Conservation (phyloP, 1,284 basidiomycete species). For the Lentinula novae-zelandiae region DNA sequence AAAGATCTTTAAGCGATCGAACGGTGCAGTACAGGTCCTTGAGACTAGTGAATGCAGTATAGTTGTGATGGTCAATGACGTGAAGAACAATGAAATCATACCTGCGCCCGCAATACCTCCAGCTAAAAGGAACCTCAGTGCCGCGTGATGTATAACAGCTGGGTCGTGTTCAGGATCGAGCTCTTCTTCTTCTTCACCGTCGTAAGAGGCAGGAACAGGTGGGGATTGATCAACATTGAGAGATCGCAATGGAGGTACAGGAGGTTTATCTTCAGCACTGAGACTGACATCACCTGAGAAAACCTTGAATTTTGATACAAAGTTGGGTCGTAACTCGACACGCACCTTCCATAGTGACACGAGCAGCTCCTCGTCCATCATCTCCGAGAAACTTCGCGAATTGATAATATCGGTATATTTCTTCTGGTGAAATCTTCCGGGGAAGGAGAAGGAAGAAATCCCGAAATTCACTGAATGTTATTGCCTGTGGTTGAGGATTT, state of each 20-base stretch:
- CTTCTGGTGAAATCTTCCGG: conserved; percentile 72
- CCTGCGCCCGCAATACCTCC: conserved; percentile 94
- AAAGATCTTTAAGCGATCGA: conserved; percentile 96
- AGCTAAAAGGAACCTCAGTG: conserved; percentile 87
- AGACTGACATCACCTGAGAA: conserved; percentile 68
- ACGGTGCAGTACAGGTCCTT: conserved; percentile 94
- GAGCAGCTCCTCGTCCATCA: conserved; percentile 73
- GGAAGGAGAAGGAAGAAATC: conserved; percentile 89
- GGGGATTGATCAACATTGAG: conserved; percentile 13
- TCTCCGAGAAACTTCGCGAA: conserved; percentile 70
- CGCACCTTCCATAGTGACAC: conserved; percentile 86
- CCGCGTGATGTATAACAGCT: conserved; percentile 65
- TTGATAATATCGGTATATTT: conserved; percentile 88
- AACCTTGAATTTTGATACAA: not conserved
- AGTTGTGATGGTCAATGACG: not conserved
- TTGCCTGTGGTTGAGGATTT: conserved; percentile 61
- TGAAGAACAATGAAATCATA: conserved; percentile 31
- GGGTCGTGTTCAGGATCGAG: conserved; percentile 65
- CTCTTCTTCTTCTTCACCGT: conserved; percentile 40
- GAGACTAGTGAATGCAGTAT: conserved; percentile 59
- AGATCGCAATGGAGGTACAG: conserved; percentile 20
- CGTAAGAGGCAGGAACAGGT: conserved; percentile 36
- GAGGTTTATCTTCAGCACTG: conserved; percentile 63
- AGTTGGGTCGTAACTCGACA: conserved; percentile 17
- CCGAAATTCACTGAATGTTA: conserved; percentile 85